Base-by-base conservation (phyloP, 2,329 filamentous ascomycete species). In the Neonectria hederae region DNA sequence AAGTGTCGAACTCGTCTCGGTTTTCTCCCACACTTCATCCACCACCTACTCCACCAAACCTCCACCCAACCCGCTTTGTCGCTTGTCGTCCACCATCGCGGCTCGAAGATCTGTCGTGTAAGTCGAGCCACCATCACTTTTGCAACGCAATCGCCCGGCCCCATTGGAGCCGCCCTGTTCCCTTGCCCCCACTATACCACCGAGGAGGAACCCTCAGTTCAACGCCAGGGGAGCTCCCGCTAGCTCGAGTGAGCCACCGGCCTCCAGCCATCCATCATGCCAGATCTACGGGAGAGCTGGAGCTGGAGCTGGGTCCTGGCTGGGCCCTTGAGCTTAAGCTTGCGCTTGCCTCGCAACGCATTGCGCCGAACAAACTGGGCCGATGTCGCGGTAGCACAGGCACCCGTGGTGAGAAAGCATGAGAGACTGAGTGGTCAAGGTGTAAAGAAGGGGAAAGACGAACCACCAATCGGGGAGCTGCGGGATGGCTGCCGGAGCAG, bases 161-260 rank as follows among this genome's bases (percentile, higher is more conserved):
- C 32, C 61, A 68, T 67, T 63, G 66, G 62, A 54, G 55, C 59
- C 57, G 67, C 58, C 52, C 42, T 59, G 55, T 59, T 53, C 62
- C 61, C 61, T 55, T 65, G 30, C 60, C 57, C 61, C 71, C 71
- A 73, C 71, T 72, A 71, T 73, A 73, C 51, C 71, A 73, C 71
- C 71, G 71, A 73, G 61, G 54, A 63, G 56, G 57, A 26, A 55
- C 54, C 40, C 60, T 70, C 68, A 71, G 46, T 43, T 32, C 66
- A 69, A 72, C 62, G 67, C 63, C 68, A 67, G 65, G 11, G 59
- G 32, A 68, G 68, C 69, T 72, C 59, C 57, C 63, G 28, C 69
- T 59, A 67, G 49, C 70, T 73, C 62, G 32, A 70, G 68, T 72
- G 70, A 73, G 70, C 58, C 63, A 48, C 42, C 42, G 42, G 17